These are phyloP conservation scores for Pythium brachiatum DNA, from an alignment of 352 stramenopile genomes.

Conservation along the genomic window DNA sequence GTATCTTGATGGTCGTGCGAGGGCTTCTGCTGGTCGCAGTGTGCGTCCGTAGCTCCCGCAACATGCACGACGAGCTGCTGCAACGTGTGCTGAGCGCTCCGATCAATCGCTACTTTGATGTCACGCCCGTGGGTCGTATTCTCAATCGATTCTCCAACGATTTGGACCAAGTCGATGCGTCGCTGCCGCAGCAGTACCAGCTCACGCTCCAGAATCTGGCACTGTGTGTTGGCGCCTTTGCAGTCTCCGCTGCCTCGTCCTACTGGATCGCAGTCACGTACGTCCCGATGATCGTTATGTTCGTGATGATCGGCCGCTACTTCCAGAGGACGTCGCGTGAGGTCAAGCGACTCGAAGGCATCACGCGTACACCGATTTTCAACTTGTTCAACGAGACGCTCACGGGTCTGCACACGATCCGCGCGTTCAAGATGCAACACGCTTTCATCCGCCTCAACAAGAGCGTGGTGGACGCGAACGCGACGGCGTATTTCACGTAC, in stretches of 20 bases:
- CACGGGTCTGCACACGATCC: conserved; percentile 91
- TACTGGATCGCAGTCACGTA: conserved; percentile 47
- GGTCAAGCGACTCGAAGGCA: conserved; percentile 92
- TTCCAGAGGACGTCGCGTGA: conserved; percentile 82
- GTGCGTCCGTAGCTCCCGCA: conserved; percentile 34
- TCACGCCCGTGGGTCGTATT: conserved; percentile 62
- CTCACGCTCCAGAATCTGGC: conserved; percentile 34
- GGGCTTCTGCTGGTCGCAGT: conserved; percentile 37
- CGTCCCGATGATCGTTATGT: conserved; percentile 49
- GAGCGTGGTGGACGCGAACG: conserved; percentile 38
- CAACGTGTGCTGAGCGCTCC: conserved; percentile 44
- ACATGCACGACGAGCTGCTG: conserved; percentile 48
- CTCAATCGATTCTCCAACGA: conserved; percentile 69
- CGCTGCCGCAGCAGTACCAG: conserved; percentile 40
- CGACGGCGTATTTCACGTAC: conserved; percentile 43
- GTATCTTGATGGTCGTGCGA: conserved; percentile 27
- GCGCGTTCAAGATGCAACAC: conserved; percentile 52
- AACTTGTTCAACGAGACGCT: conserved; percentile 91
- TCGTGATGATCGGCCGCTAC: conserved; percentile 62
- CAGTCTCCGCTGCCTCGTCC: conserved; percentile 37
- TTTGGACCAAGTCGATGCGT: conserved; percentile 53
- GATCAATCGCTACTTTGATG: conserved; percentile 65
- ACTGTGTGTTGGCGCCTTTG: conserved; percentile 29
- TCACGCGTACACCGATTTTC: conserved; percentile 90
- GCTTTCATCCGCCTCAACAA: conserved; percentile 34